A percentile compares a stretch with the other conserved stretches of the same genome.
Evolutionary conservation across 2,329 filamentous ascomycete genomes (phyloP).

Genomic region (Incumbomyces lentus): DNA sequence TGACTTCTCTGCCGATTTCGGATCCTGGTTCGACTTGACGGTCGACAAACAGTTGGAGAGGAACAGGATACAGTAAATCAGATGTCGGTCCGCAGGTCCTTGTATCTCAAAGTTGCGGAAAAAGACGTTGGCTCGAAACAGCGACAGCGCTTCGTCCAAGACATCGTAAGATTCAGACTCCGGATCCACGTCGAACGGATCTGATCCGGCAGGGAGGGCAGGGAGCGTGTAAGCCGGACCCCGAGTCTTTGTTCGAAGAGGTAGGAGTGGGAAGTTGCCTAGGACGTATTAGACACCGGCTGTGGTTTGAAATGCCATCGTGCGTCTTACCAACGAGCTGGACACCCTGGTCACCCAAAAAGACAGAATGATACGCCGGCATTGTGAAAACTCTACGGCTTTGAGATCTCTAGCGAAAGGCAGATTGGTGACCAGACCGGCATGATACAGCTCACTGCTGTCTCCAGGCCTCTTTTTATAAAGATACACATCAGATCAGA

Average conservation of each 20-base stretch:
- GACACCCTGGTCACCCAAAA: conserved; percentile 67
- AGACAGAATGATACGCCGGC: conserved; percentile 96
- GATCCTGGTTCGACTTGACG: conserved; percentile 63
- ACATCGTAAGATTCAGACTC: conserved; percentile 92
- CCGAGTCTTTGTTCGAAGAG: conserved; percentile 85
- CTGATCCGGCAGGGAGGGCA: conserved; percentile 47
- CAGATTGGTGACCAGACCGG: no score
- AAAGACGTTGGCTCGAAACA: conserved; percentile 97
- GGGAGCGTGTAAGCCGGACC: conserved; percentile 86
- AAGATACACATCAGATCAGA: no score
- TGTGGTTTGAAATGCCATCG: conserved; percentile 22
- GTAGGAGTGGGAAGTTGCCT: conserved; percentile 91
- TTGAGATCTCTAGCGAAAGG: no score
- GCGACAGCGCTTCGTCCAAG: conserved; percentile 79
- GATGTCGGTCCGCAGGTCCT: conserved; percentile 81
- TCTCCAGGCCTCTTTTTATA: no score
- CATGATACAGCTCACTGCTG: no score
- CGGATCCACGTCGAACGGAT: conserved; percentile 52
- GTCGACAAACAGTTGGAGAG: conserved; percentile 81
- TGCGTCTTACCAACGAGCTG: conserved; percentile 47
- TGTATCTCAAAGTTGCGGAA: conserved; percentile 99
- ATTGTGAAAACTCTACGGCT: not conserved
- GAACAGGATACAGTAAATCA: conserved; percentile 95
- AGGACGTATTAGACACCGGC: conserved; percentile 38
- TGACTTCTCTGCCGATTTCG: conserved; percentile 60